phyloP scores from a whole-genome alignment of 148 eudicot genomes.

The Bassia scoparia region DNA sequence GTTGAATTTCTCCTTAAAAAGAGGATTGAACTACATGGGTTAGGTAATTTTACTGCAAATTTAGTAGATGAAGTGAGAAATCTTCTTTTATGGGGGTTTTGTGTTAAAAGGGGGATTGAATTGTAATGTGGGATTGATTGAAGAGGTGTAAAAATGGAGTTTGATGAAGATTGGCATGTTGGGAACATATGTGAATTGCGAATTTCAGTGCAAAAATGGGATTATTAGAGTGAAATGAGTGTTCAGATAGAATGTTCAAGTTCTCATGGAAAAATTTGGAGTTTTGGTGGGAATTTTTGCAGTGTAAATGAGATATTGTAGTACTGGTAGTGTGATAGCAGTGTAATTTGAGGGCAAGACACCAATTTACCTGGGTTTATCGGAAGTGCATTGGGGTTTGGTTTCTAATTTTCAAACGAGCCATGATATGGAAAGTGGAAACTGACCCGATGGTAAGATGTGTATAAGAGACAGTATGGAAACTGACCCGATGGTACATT shows the following conservation, averaged over 20 bases:
- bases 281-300: neutral
- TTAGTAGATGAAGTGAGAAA: conserved; percentile 4
- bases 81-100: conserved; percentile 22
- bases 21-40: conserved; percentile 13
- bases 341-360: neutral
- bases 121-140: conserved; percentile 21
- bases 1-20: conserved; percentile 12
- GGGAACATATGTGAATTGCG: conserved; percentile 19
- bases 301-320: neutral
- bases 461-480: no score
- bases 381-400: conserved; percentile 14
- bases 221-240: neutral
- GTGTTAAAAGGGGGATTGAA: conserved; percentile 17
- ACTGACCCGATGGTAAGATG: no score
- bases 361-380: conserved; percentile 15
- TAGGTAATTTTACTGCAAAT: conserved; percentile 1
- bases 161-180: conserved; percentile 28
- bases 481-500: no score
- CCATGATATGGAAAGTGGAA: no score
- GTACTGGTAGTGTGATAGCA: neutral
- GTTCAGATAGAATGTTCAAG: conserved; percentile 2
- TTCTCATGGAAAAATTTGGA: conserved; percentile 18
- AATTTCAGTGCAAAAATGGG: neutral
- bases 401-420: neutral
- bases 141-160: conserved; percentile 19